Evolutionary conservation across 1,284 basidiomycete genomes (phyloP).

Genomic region (Puccinia hordei): DNA sequence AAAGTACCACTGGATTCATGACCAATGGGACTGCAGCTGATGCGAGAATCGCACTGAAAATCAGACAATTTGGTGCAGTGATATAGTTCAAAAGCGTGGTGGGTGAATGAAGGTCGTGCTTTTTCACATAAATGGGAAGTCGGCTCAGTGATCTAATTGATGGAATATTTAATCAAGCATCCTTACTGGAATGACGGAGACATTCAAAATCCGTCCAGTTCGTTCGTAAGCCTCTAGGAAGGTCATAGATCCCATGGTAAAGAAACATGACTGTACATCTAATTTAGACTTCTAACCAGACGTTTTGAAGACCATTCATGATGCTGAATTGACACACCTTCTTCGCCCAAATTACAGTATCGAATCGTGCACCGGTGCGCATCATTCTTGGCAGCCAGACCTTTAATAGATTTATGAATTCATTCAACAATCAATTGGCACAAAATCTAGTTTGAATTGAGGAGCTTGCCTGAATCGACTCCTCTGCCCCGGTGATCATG

Average conservation of each 20-base stretch:
- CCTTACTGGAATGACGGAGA: slow-evolving; percentile 87
- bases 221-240: slow-evolving; percentile 92
- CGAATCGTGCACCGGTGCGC: slow-evolving; percentile 89
- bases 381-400: slow-evolving; percentile 80
- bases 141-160: slow-evolving; percentile 18
- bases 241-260: slow-evolving; percentile 89
- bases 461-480: slow-evolving; percentile 60
- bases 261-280: slow-evolving; percentile 68
- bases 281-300: background rate
- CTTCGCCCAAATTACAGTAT: slow-evolving; percentile 83
- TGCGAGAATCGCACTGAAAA: slow-evolving; percentile 69
- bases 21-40: slow-evolving; percentile 84
- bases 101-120: slow-evolving; percentile 63
- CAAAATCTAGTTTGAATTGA: background rate
- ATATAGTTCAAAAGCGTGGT: slow-evolving; percentile 94
- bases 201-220: slow-evolving; percentile 86
- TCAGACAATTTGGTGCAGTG: slow-evolving; percentile 81
- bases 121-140: slow-evolving; percentile 41
- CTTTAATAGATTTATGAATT: background rate
- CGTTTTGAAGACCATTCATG: slow-evolving; percentile 39
- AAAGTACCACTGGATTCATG: slow-evolving; percentile 67
- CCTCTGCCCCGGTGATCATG: slow-evolving; percentile 87
- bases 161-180: background rate
- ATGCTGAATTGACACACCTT: slow-evolving; percentile 66
- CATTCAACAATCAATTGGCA: background rate